Evolutionary conservation across 306 rosid genomes (phyloP).

Genomic region (Calophaca sinica): DNA sequence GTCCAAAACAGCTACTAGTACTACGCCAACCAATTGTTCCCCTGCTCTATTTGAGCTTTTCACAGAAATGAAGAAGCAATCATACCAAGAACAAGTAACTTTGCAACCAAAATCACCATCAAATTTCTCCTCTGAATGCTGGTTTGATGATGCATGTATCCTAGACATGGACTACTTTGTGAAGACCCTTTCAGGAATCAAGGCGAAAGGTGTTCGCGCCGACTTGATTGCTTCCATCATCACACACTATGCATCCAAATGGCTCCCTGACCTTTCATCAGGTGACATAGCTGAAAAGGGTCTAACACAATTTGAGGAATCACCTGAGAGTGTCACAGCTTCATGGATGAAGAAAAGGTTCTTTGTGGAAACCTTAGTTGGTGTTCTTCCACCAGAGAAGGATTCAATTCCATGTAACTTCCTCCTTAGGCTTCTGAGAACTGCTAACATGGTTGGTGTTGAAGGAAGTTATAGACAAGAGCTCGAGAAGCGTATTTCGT

Average conservation of each 20-base stretch:
- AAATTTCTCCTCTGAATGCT: conserved; percentile 66
- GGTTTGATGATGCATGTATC: conserved; percentile 89
- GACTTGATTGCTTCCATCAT: conserved; percentile 86
- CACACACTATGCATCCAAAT: conserved; percentile 89
- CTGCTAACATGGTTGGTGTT: conserved; percentile 86
- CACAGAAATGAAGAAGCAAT: conserved; percentile 50
- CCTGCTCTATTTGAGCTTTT: conserved; percentile 41
- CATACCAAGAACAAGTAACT: conserved; percentile 44
- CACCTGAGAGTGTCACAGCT: conserved; percentile 67
- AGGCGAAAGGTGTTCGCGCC: conserved; percentile 80
- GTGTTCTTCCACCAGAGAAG: conserved; percentile 87
- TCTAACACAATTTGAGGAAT: conserved; percentile 52
- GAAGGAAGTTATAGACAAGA: conserved; percentile 67
- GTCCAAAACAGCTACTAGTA: conserved; percentile 28
- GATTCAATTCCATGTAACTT: conserved; percentile 90
- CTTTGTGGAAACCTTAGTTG: conserved; percentile 89
- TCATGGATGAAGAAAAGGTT: conserved; percentile 92
- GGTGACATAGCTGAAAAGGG: conserved; percentile 39
- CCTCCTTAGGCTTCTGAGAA: conserved; percentile 80
- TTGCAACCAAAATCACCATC: conserved; percentile 61
- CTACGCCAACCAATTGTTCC: conserved; percentile 2
- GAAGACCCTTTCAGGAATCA: conserved; percentile 81
- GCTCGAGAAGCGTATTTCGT: conserved; percentile 76
- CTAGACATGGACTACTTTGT: conserved; percentile 97
- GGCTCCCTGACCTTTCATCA: conserved; percentile 88